Percentiles rank a stretch among this genome's conserved stretches.
Conservation (phyloP, 495 filamentous ascomycete species). For the Penicillium macrosclerotiorum region DNA sequence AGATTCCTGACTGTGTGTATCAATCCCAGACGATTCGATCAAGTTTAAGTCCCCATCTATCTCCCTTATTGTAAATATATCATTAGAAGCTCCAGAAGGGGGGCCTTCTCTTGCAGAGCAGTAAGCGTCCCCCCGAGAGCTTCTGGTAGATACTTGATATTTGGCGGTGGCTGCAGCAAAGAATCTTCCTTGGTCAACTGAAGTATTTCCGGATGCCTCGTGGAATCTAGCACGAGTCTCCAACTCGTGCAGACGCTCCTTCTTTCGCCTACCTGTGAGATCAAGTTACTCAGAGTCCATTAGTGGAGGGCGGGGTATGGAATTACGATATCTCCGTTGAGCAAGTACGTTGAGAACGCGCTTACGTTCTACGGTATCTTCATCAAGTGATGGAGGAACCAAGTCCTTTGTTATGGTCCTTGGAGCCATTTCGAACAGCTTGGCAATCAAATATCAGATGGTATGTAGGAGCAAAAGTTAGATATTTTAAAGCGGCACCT, state of each 20-base stretch:
- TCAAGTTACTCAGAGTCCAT: background rate
- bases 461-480: background rate
- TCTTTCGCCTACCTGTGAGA: conserved; percentile 5
- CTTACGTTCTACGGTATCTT: conserved; percentile 45
- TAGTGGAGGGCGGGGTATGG: background rate
- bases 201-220: background rate
- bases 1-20: background rate
- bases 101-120: background rate
- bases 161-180: no score
- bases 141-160: background rate
- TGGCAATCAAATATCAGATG: background rate
- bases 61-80: background rate
- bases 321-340: conserved; percentile 49
- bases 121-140: no score
- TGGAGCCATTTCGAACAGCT: conserved; percentile 1
- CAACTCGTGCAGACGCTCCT: conserved; percentile 7
- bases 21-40: background rate
- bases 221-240: background rate
- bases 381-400: conserved; percentile 27
- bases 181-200: background rate
- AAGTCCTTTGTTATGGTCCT: conserved; percentile 8
- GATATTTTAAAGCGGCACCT: background rate
- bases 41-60: background rate
- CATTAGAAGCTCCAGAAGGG: background rate
- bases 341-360: conserved; percentile 49